Conservation (phyloP, 495 filamentous ascomycete species). For the Pseudevernia furfuracea region DNA sequence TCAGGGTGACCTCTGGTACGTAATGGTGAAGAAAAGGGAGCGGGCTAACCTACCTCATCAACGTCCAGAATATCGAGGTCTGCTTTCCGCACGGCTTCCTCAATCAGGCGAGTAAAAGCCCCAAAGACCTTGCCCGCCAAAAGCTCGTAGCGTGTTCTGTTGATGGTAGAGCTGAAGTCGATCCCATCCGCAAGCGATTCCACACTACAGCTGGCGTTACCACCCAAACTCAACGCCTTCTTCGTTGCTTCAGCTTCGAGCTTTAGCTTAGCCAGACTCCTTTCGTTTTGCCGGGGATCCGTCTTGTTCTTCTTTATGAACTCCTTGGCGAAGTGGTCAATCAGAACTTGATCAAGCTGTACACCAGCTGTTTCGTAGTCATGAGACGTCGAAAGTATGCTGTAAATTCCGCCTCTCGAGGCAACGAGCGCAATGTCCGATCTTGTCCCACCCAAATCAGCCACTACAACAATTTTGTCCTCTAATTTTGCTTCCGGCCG, state of each 20-base stretch:
- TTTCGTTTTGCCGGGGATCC: slow-evolving; percentile 74
- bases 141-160: slow-evolving; percentile 89
- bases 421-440: slow-evolving; percentile 88
- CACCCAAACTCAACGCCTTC: slow-evolving; percentile 80
- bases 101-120: slow-evolving; percentile 76
- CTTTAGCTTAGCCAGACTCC: slow-evolving; percentile 83
- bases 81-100: slow-evolving; percentile 83
- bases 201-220: slow-evolving; percentile 81
- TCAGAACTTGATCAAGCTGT: slow-evolving; percentile 77
- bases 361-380: slow-evolving; percentile 85
- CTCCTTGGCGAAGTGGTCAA: slow-evolving; percentile 96
- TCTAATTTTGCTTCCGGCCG: slow-evolving; percentile 61
- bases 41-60: slow-evolving; percentile 51
- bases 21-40: neutral
- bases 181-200: slow-evolving; percentile 81
- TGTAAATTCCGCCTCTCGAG: slow-evolving; percentile 92
- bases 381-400: slow-evolving; percentile 83
- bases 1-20: neutral
- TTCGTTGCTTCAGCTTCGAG: slow-evolving; percentile 83
- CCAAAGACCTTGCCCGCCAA: slow-evolving; percentile 74
- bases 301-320: slow-evolving; percentile 90
- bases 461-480: slow-evolving; percentile 89
- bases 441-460: slow-evolving; percentile 85
- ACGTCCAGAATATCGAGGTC: slow-evolving; percentile 87
- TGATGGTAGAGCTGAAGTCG: slow-evolving; percentile 86